phyloP scores from a whole-genome alignment of 2,329 filamentous ascomycete genomes.

The Fusarium xylarioides region DNA sequence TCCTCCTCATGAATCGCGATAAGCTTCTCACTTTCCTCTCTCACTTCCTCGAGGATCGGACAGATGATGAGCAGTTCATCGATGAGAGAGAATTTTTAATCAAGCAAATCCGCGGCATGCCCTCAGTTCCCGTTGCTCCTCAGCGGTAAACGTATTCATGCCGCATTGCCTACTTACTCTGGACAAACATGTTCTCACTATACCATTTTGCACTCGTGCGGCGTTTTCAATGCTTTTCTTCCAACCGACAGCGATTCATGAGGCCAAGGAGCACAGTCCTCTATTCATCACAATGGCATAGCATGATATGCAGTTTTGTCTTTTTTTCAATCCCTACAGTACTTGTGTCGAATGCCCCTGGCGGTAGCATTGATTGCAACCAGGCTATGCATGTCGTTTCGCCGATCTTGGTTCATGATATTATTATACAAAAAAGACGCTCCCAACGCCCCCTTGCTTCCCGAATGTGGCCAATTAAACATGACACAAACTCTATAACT shows the following conservation, averaged over 20 bases:
- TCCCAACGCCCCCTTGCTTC: slow-evolving; percentile 40
- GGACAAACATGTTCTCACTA: neutral
- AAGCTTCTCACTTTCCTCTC: slow-evolving; percentile 89
- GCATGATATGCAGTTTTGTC: slow-evolving; percentile 14
- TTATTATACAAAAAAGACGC: slow-evolving; percentile 42
- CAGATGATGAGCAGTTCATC: slow-evolving; percentile 97
- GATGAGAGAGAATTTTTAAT: slow-evolving; percentile 98
- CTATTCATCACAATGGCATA: slow-evolving; percentile 25
- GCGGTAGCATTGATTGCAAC: slow-evolving; percentile 14
- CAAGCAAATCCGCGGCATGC: slow-evolving; percentile 85
- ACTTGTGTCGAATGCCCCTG: slow-evolving; percentile 5
- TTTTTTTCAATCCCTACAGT: slow-evolving; percentile 13
- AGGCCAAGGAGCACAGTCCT: slow-evolving; percentile 16
- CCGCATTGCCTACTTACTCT: neutral
- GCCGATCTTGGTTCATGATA: slow-evolving; percentile 34
- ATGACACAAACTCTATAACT: slow-evolving; percentile 36
- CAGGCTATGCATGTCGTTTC: slow-evolving; percentile 12
- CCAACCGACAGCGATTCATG: slow-evolving; percentile 7
- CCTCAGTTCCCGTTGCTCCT: slow-evolving; percentile 63
- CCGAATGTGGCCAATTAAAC: slow-evolving; percentile 30
- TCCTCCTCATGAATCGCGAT: slow-evolving; percentile 95
- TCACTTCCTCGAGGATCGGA: slow-evolving; percentile 91
- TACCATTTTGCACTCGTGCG: slow-evolving; percentile 20
- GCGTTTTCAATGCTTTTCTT: slow-evolving; percentile 18
- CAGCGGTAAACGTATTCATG: slow-evolving; percentile 50